phyloP scores from a whole-genome alignment of 345 rosid species.

The Triadica sebifera region DNA sequence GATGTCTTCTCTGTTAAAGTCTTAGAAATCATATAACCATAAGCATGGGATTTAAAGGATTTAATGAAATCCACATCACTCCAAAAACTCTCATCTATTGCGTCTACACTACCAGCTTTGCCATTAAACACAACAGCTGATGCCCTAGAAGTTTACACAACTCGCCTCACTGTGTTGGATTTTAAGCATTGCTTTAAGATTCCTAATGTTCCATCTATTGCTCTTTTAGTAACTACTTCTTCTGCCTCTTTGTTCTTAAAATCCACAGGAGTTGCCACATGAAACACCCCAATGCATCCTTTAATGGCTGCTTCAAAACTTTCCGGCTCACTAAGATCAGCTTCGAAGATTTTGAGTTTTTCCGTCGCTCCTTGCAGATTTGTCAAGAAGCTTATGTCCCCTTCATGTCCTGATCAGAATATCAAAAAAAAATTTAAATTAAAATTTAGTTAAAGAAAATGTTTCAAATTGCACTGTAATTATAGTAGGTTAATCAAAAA shows the following conservation, averaged over 20 bases:
- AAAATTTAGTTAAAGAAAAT: no score
- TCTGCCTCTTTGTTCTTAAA: constrained; percentile 44
- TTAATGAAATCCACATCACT: constrained; percentile 27
- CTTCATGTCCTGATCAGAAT: constrained; percentile 43
- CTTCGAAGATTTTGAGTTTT: constrained; percentile 37
- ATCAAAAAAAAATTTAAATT: no score
- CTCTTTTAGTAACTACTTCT: constrained; percentile 41
- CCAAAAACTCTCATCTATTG: constrained; percentile 40
- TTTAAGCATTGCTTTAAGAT: constrained; percentile 52
- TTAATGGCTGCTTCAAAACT: constrained; percentile 26
- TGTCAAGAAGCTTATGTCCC: constrained; percentile 54
- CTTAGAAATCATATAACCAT: constrained; percentile 28
- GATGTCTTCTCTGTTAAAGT: constrained; percentile 33
- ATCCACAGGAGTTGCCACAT: constrained; percentile 29
- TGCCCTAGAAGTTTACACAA: constrained; percentile 64
- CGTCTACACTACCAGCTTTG: not conserved
- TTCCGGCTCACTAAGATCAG: constrained; percentile 31
- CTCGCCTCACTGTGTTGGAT: constrained; percentile 53
- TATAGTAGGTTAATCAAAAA: no score
- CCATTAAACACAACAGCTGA: constrained; percentile 2
- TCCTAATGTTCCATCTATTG: constrained; percentile 49
- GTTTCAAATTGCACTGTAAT: no score
- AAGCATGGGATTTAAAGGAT: not conserved
- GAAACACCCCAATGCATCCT: constrained; percentile 35
- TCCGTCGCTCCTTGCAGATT: constrained; percentile 51